These are phyloP conservation scores for Arctostaphylos glauca DNA, from an alignment of 148 eudicot species.

Conservation along the genomic window DNA sequence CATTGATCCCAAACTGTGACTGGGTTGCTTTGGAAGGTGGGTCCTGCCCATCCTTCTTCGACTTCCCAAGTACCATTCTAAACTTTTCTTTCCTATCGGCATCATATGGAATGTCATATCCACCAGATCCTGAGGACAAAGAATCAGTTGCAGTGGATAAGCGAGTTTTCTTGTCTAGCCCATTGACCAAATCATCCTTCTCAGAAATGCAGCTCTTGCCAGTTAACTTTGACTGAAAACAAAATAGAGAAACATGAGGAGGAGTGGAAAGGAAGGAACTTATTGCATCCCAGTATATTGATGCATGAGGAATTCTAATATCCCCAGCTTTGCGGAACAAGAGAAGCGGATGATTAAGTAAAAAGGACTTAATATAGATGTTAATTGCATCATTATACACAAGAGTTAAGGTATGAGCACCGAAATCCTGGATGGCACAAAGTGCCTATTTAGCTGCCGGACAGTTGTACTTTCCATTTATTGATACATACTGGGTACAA, in stretches of 20 bases:
- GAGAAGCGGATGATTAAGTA: not conserved
- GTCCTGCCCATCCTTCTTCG: conserved; percentile 69
- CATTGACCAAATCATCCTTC: conserved; percentile 35
- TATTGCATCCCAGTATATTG: not conserved
- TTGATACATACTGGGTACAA: not conserved
- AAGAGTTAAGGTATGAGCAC: not conserved
- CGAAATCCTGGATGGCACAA: not conserved
- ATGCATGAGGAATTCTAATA: not conserved
- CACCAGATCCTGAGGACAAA: conserved; percentile 25
- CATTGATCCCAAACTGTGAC: conserved; percentile 41
- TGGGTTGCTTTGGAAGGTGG: conserved; percentile 44
- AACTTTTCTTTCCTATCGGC: conserved; percentile 85
- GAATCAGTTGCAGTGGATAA: conserved; percentile 31
- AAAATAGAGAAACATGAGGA: conserved; percentile 10
- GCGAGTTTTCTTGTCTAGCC: conserved; percentile 35
- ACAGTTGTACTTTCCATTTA: not conserved
- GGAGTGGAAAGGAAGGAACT: not conserved
- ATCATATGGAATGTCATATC: conserved; percentile 48
- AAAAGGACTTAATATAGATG: not conserved
- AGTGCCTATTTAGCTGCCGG: not conserved
- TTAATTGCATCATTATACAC: not conserved
- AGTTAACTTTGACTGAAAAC: conserved; percentile 53
- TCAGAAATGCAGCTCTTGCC: conserved; percentile 43
- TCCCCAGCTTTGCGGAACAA: not conserved
- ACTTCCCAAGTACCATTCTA: conserved; percentile 78